Conservation (phyloP, 345 rosid genomes). For the Acer saccharum region DNA sequence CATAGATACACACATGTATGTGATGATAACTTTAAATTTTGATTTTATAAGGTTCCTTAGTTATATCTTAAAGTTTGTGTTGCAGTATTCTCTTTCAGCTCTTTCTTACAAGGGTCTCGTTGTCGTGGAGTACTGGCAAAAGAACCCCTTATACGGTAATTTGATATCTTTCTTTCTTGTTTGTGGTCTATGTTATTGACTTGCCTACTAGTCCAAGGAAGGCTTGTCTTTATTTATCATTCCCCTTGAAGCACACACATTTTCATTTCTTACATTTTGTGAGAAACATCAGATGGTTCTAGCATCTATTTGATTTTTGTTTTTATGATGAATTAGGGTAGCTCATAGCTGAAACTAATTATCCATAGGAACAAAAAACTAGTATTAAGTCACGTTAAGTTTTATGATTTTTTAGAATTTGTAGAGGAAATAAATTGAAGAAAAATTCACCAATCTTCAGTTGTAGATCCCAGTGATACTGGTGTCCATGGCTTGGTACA, state of each 20-base stretch:
- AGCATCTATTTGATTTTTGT: not conserved
- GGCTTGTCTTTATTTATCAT: not conserved
- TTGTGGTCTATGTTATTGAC: not conserved
- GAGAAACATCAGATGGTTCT: not conserved
- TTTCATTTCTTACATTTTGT: not conserved
- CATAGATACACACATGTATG: not conserved
- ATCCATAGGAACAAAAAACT: not conserved
- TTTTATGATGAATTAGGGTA: not conserved
- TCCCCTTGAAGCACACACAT: not conserved
- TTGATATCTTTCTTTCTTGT: slow-evolving; percentile 15
- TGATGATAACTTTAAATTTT: not conserved
- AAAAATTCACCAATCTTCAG: not conserved
- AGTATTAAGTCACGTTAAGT: not conserved
- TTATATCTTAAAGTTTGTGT: slow-evolving; percentile 10
- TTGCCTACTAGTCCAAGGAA: not conserved
- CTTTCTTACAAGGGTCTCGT: slow-evolving; percentile 19
- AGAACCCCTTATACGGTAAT: slow-evolving; percentile 34
- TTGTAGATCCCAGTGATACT: not conserved
- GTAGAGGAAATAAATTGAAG: not conserved
- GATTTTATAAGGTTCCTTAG: no score
- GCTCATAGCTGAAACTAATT: not conserved
- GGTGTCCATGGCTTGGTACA: not conserved
- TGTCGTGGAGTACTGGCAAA: slow-evolving; percentile 12
- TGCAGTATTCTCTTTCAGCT: slow-evolving; percentile 36
- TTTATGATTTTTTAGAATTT: not conserved